Conservation (phyloP, 805 yeast genomes). For the Wickerhamiella brachini region DNA sequence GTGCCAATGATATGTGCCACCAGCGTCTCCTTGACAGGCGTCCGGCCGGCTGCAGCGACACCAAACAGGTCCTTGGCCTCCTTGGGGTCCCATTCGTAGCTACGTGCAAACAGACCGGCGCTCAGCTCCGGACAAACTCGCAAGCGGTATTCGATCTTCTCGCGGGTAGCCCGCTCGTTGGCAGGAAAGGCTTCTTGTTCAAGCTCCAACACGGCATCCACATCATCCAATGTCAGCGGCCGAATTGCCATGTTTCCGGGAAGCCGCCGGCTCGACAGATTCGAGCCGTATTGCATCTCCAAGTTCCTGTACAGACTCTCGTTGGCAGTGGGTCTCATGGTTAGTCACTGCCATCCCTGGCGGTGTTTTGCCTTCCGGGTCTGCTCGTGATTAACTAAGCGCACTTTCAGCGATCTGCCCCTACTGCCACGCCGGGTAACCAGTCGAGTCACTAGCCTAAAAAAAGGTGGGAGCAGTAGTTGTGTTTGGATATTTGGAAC, state of each 20-base stretch:
- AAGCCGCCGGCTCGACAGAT: constrained; percentile 12
- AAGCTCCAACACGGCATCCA: constrained; percentile 43
- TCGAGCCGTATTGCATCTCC: constrained; percentile 13
- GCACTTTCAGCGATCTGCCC: too few relatives aligned
- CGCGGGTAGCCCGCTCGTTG: constrained; percentile 53
- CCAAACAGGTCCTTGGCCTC: constrained; percentile 17
- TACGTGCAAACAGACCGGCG: constrained; percentile 59
- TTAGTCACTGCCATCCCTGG: not conserved
- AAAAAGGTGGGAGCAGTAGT: too few relatives aligned
- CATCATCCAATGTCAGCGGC: constrained; percentile 67
- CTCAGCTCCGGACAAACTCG: constrained; percentile 79
- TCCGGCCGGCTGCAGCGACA: constrained; percentile 20
- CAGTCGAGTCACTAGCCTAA: too few relatives aligned
- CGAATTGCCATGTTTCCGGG: constrained; percentile 56
- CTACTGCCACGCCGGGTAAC: too few relatives aligned
- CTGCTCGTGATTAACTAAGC: too few relatives aligned
- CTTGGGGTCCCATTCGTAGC: constrained; percentile 20
- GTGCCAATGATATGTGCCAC: constrained; percentile 77
- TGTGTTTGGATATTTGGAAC: too few relatives aligned
- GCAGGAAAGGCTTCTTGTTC: constrained; percentile 62
- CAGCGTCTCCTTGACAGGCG: constrained; percentile 36
- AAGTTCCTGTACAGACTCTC: constrained; percentile 18
- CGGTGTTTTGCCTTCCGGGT: too few relatives aligned
- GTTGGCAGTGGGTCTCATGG: constrained; percentile 18
- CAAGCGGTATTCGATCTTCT: constrained; percentile 54